Base-by-base conservation (phyloP, 352 stramenopile genomes). In the Blastocystis sp. region DNA sequence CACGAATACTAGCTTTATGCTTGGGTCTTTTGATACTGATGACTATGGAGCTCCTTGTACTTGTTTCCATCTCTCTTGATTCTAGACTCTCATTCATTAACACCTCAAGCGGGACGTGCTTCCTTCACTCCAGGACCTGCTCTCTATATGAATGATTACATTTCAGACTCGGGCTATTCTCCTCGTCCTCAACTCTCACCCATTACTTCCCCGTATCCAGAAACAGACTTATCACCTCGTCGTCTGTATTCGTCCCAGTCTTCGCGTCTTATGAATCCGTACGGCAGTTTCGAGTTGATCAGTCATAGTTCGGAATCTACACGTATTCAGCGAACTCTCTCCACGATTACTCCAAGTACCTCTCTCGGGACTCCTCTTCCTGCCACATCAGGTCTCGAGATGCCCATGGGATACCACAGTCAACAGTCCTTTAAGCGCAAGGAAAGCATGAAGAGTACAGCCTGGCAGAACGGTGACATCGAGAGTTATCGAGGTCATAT, bases 401-500 rank as follows among this genome's bases (percentile, higher is more conserved):
- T 78, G 30, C 33, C 42, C 5, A 68, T 40, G 44, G 33, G 53
- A 24, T 76, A 48, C 33, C 30, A 33, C 9, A 13, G 64, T 1
- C 13, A 60, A 15, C 13, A 24, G 42, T 24, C 40, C 68, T 84
- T 69, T 57, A 84, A 84, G 73, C 53, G 48, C 42, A 84, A 84
- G 51, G 73, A 84, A 22, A 66, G 48, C 1, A 1, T 56, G 73
- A 84, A 84, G 51, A 68, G 35, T 37, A 6, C 53, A 22, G 13
- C 58, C 19, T 89, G 78, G 78, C 60, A 76, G 60, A 59, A 42
- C 35, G 58, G 57, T 33, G 78, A 79, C n/a, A 48, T 79, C 13
- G 78, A 89, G 40, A 77, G 54, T 13, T 89, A 68, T 62, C 42
- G 48, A 15, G 90, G 90, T 1, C 76, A 90, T 30, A 89, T 91